Evolutionary conservation across 805 yeast species (phyloP).

Genomic region (Suhomyces kilbournensis): DNA sequence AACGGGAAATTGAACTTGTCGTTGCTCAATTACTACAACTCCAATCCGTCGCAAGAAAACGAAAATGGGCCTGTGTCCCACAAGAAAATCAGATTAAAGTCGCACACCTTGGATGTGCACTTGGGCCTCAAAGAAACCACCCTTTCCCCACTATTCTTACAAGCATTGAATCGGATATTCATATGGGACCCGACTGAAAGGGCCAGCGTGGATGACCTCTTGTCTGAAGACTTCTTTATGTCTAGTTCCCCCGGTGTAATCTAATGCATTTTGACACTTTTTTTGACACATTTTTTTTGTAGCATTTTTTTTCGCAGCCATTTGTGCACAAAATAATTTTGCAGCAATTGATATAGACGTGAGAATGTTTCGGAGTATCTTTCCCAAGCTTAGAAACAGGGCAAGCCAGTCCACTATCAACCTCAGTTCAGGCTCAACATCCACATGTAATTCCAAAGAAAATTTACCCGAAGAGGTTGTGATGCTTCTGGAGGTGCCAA

Average conservation of each 20-base stretch:
- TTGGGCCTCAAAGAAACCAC: conserved; percentile 18
- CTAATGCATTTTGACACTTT: background rate
- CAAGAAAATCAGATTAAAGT: conserved; percentile 25
- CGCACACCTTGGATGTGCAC: conserved; percentile 29
- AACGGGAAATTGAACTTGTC: conserved; percentile 38
- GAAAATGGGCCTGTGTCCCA: background rate
- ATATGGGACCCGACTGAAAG: conserved; percentile 32
- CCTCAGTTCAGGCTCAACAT: background rate
- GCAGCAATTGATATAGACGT: background rate
- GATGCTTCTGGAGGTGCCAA: background rate
- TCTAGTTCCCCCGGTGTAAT: too few relatives aligned
- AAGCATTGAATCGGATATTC: conserved; percentile 29
- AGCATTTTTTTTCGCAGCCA: background rate
- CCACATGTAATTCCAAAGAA: background rate
- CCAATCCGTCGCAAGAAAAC: too few relatives aligned
- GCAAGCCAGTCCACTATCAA: background rate
- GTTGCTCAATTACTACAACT: conserved; percentile 23
- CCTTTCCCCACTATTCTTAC: conserved; percentile 16
- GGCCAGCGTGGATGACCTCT: conserved; percentile 6
- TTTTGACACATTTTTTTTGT: background rate
- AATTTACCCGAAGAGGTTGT: background rate
- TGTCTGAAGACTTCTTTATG: conserved; percentile 4
- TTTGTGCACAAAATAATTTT: background rate
- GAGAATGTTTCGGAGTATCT: background rate
- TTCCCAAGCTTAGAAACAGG: background rate